phyloP scores from a whole-genome alignment of 352 stramenopile genomes.

The Salisapilia sapeloensis region DNA sequence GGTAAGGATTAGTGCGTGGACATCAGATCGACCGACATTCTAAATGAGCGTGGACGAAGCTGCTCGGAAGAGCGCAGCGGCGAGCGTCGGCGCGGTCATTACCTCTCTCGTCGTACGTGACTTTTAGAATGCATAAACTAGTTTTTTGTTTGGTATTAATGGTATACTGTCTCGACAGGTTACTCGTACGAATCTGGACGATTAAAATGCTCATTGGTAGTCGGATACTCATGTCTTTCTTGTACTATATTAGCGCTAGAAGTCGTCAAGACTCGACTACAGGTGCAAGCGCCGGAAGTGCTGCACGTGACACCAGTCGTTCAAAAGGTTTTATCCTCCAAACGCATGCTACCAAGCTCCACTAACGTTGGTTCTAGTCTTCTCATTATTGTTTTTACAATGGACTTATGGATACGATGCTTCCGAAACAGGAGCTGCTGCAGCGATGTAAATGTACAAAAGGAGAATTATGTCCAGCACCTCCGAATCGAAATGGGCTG shows the following conservation, averaged over 20 bases:
- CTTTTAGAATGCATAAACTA: conserved; percentile 2
- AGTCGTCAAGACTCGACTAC: conserved; percentile 72
- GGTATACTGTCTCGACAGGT: conserved; percentile 12
- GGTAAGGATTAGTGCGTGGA: too few species aligned
- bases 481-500: conserved; percentile 21
- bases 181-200: conserved; percentile 24
- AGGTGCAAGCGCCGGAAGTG: conserved; percentile 49
- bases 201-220: too few species aligned
- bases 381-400: conserved; percentile 70
- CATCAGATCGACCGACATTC: too few species aligned
- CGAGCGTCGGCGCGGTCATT: conserved; percentile 45
- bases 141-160: neutral
- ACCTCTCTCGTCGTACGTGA: conserved; percentile 37
- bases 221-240: too few species aligned
- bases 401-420: conserved; percentile 67
- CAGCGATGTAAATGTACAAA: conserved; percentile 29
- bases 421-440: conserved; percentile 38
- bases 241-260: conserved; percentile 59
- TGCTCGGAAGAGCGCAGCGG: conserved; percentile 39
- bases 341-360: neutral
- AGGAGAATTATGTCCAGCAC: conserved; percentile 17
- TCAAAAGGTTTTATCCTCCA: conserved; percentile 17
- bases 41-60: conserved; percentile 67
- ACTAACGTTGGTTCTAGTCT: conserved; percentile 8
- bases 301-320: conserved; percentile 22